Conservation (phyloP, 1,284 basidiomycete genomes). For the Naganishia sp. region DNA sequence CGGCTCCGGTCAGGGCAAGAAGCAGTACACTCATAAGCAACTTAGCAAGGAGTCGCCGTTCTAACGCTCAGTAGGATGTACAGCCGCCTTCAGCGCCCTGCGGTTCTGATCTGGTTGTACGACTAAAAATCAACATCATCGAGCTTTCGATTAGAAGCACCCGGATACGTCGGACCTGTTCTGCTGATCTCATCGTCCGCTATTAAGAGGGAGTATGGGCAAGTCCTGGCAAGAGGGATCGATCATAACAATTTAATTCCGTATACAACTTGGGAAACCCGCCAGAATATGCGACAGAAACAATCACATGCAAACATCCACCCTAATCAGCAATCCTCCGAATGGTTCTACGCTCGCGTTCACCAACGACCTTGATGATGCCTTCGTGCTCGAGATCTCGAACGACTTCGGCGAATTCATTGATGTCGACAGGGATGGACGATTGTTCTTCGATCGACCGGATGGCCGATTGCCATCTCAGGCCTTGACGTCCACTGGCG, state of each 20-base stretch:
- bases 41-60: slow-evolving; percentile 45
- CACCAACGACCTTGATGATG: slow-evolving; percentile 76
- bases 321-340: slow-evolving; percentile 55
- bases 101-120: no score
- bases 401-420: slow-evolving; percentile 80
- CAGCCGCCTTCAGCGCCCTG: no score
- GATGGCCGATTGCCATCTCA: slow-evolving; percentile 77
- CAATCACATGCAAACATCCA: neutral
- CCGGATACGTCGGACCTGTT: no score
- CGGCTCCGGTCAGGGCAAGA: slow-evolving; percentile 69
- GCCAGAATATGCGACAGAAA: no score
- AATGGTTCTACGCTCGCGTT: slow-evolving; percentile 79
- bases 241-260: no score
- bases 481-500: slow-evolving; percentile 62
- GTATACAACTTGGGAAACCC: no score
- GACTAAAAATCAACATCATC: no score
- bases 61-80: slow-evolving; percentile 17
- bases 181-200: no score
- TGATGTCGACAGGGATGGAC: slow-evolving; percentile 69
- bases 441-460: slow-evolving; percentile 75
- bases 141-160: no score
- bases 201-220: no score
- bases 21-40: slow-evolving; percentile 69
- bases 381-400: slow-evolving; percentile 77
- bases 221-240: no score